Evolutionary conservation across 2,329 filamentous ascomycete species (phyloP).

Genomic region (Aspergillus felis): DNA sequence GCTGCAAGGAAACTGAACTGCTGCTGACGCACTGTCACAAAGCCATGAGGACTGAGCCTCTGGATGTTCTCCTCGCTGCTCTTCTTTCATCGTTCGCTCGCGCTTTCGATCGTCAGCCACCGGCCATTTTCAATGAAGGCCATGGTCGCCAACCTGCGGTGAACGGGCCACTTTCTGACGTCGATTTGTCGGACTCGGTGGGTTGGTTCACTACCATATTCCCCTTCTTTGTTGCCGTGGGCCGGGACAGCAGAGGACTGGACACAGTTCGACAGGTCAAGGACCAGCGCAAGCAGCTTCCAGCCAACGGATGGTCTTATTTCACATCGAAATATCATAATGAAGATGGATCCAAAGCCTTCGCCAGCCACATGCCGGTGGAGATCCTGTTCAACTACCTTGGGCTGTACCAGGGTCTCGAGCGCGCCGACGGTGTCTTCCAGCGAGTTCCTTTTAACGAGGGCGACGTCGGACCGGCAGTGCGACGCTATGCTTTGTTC

Average conservation of each 20-base stretch:
- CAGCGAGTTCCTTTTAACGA: background rate
- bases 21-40: slow-evolving; percentile 10
- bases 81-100: slow-evolving; percentile 13
- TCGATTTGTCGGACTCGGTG: slow-evolving; percentile 18
- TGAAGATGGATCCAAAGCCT: background rate
- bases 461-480: background rate
- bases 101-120: slow-evolving; percentile 13
- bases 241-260: background rate
- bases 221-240: background rate
- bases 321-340: background rate
- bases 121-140: slow-evolving; percentile 19
- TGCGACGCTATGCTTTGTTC: slow-evolving; percentile 7
- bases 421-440: background rate
- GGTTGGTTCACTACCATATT: slow-evolving; percentile 22
- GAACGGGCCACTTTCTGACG: slow-evolving; percentile 4
- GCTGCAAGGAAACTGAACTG: slow-evolving; percentile 2
- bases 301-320: background rate
- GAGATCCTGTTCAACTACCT: slow-evolving; percentile 5
- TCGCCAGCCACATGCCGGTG: background rate
- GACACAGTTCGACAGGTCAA: background rate
- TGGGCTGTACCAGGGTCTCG: background rate
- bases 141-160: slow-evolving; percentile 18
- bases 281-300: background rate
- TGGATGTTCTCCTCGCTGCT: slow-evolving; percentile 19
- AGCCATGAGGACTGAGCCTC: slow-evolving; percentile 12